A percentile compares a stretch with the other conserved stretches of the same genome.
These are phyloP conservation scores for Kwoniella botswanensis DNA, from an alignment of 768 basidiomycete species.

Conservation along the genomic window DNA sequence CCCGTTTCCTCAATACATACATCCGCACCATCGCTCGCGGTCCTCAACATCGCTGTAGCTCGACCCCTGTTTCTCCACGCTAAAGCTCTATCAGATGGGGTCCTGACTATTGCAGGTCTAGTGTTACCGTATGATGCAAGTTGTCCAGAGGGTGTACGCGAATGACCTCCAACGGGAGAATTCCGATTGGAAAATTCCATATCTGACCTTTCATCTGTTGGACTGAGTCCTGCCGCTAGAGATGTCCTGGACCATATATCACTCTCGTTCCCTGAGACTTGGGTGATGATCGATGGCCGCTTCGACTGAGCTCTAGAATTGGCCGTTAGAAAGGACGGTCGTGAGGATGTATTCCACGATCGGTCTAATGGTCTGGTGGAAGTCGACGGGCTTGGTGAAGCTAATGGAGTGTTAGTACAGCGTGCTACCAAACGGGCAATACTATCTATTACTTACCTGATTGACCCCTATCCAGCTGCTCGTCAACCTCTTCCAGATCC, in stretches of 20 bases:
- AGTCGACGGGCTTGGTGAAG: constrained; percentile 33
- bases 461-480: constrained; percentile 24
- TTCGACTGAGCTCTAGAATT: constrained; percentile 27
- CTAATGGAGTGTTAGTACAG: constrained; percentile 10
- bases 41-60: constrained; percentile 38
- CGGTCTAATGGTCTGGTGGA: constrained; percentile 21
- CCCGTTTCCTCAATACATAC: constrained; percentile 44
- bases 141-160: constrained; percentile 7
- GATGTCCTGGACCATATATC: constrained; percentile 25
- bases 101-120: constrained; percentile 11
- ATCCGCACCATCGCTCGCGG: constrained; percentile 51
- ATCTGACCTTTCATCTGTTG: constrained; percentile 19
- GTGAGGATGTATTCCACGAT: constrained; percentile 14
- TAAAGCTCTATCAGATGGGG: constrained; percentile 28
- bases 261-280: constrained; percentile 37
- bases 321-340: constrained; percentile 32
- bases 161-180: constrained; percentile 3
- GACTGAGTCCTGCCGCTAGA: constrained; percentile 10
- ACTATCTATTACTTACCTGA: constrained; percentile 17
- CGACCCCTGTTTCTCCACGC: constrained; percentile 37
- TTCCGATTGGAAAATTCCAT: not conserved
- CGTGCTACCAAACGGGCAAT: not conserved
- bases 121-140: constrained; percentile 6
- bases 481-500: constrained; percentile 44
- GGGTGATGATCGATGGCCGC: constrained; percentile 42